Evolutionary conservation across 129 eudicot species (phyloP).

Genomic region (Centaurea solstitialis): DNA sequence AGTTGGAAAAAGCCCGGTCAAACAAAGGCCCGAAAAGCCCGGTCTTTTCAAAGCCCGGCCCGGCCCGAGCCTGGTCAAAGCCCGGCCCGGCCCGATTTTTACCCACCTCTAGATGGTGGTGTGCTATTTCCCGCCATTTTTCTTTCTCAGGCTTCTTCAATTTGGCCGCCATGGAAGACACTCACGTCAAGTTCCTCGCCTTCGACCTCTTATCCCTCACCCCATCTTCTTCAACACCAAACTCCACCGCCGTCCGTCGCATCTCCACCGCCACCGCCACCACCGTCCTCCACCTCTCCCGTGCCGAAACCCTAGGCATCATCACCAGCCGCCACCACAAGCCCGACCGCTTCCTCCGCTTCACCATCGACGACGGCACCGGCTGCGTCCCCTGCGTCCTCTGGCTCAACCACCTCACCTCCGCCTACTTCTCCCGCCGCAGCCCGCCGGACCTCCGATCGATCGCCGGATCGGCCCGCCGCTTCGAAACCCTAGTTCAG

Average conservation of each 20-base stretch:
- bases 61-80: too few species aligned
- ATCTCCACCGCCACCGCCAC: conserved; percentile 10
- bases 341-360: conserved; percentile 62
- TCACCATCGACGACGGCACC: conserved; percentile 86
- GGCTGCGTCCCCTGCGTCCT: conserved; percentile 83
- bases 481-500: conserved; percentile 38
- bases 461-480: conserved; percentile 57
- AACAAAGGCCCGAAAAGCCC: too few species aligned
- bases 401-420: conserved; percentile 79
- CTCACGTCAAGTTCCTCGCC: conserved; percentile 76
- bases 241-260: conserved; percentile 44
- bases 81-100: too few species aligned
- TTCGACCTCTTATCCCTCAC: conserved; percentile 61
- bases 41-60: too few species aligned
- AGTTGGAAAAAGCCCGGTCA: too few species aligned
- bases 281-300: conserved; percentile 37
- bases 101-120: too few species aligned
- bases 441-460: conserved; percentile 73
- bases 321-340: conserved; percentile 62
- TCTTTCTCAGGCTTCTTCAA: background rate
- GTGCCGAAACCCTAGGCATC: conserved; percentile 66
- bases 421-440: conserved; percentile 62
- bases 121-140: background rate
- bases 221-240: conserved; percentile 24
- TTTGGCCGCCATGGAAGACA: conserved; percentile 29